Evolutionary conservation across 2,329 filamentous ascomycete species (phyloP).

Genomic region (Falciphora oryzae): DNA sequence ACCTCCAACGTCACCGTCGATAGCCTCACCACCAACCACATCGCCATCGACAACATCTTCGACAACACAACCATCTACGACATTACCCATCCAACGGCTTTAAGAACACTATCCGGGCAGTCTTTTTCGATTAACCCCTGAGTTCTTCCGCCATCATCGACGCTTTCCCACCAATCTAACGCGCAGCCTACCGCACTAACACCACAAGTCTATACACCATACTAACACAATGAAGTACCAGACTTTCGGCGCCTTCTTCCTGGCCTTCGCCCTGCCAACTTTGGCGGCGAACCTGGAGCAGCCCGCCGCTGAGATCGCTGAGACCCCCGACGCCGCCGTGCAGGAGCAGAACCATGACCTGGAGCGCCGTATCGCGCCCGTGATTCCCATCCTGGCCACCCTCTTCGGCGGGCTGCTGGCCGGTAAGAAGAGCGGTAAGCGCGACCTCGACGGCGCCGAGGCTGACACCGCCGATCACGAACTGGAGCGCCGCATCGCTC

Average conservation of each 20-base stretch:
- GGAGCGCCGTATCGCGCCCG: background rate
- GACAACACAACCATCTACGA: background rate
- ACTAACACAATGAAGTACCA: conserved; percentile 1
- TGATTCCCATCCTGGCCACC: too few species aligned
- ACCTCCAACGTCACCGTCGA: background rate
- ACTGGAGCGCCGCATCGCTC: too few species aligned
- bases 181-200: background rate
- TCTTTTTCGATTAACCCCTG: background rate
- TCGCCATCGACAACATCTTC: too few species aligned
- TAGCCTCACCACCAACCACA: too few species aligned
- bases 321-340: background rate
- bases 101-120: background rate
- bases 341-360: background rate
- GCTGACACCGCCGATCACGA: too few species aligned
- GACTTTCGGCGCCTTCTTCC: background rate
- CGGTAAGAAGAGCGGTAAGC: too few species aligned
- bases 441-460: too few species aligned
- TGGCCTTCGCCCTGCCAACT: background rate
- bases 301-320: background rate
- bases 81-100: background rate
- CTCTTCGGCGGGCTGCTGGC: too few species aligned
- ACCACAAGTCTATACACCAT: background rate
- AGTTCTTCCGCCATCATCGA: background rate
- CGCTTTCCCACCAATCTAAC: background rate
- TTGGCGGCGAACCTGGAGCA: conserved; percentile 1